Evolutionary conservation across 371 early-diverging fungal species (phyloP), one percentile per base, ranked within the genome.

Genomic region (Mucor velutinosus): DNA sequence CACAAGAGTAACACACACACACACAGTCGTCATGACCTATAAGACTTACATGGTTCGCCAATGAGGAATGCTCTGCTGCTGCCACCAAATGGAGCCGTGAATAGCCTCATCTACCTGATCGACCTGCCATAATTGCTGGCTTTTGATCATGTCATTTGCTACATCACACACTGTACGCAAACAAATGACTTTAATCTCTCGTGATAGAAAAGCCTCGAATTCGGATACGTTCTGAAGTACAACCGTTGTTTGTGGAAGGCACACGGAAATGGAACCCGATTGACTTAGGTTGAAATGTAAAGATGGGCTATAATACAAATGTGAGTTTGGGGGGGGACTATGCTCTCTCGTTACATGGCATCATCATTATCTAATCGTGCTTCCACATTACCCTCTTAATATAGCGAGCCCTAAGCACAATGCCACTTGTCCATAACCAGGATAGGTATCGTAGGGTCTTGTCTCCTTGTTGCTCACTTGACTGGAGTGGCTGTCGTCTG

Each of bases 91-190:
- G 15, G 76, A 75, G 0, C 84, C 81, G 67, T 77, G 72, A 35
- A 81, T 69, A 7, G 72, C 74, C 58, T 84, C 84, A 64, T 84
- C 84, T 14, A 84, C 77, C 45, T 78, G 76, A 64, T 84, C 77
- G 25, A 84, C 74, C 32, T 80, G 76, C 84, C 84, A 84, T 25
- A 76, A 47, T 39, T 77, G 71, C 17, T 76, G 74, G 33, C 72
- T 78, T 62, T 66, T 66, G 17, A 84, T 71, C 17, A 80, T 60
- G 33, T 76, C 77, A 61, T 84, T 84, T n/a, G 80, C 80, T 35
- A 72, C 76, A 49, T 81, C 76, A 58, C 84, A 84, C 21, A 80
- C 77, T 43, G 69, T 72, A 4, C 69, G 70, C 7, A 84, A 72
- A 49, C 78, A 80, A 25, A 84, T 74, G 41, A 84, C 61, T 41